Evolutionary conservation across 495 filamentous ascomycete genomes (phyloP), one percentile per base, ranked within the genome.

Genomic region (Amphirosellinia nigrospora): DNA sequence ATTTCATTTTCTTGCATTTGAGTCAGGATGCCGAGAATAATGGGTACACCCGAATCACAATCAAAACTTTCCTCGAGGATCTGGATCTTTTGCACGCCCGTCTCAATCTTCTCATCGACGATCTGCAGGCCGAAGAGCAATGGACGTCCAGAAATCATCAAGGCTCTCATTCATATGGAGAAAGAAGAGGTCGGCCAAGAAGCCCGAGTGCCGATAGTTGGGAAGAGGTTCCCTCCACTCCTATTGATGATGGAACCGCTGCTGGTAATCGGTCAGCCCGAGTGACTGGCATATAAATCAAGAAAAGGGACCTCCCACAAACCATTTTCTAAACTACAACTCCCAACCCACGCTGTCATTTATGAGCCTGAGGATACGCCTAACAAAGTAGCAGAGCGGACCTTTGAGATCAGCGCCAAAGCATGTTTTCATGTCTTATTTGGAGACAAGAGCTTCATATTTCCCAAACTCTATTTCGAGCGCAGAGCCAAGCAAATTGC

Each of bases 351-450:
- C 68, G 88, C 96, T 2, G 91, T 98, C 0, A 80, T 91, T 50
- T 97, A 94, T 80, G 89, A 92, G 56, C 96, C 96, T 0, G 86
- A 90, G 63, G 92, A 89, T 39, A 93, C 97, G 85, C 89, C 92
- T 65, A 81, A 81, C 66, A 83, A 86, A 67, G 81, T 90, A 32
- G 86, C 91, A 2, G 93, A 97, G 77, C 89, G 91, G 69, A 84
- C 91, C 53, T 94, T 96, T 73, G 91, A 96, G 68, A 86, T 98
- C 62, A 95, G 91, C 71, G 89, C 96, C 19, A 98, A 98, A 78
- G 93, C 94, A 1, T 86, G 97, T 39, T 98, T 98, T 79, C 96
- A 98, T 75, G 91, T 98, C 11, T 86, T 99, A 65, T 98, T 98
- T 74, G 96, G 96, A 36, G 96, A 99, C 77, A 96, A 93, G 79